Evolutionary conservation across 768 basidiomycete species (phyloP).

Genomic region (Boletus rubescentipes): DNA sequence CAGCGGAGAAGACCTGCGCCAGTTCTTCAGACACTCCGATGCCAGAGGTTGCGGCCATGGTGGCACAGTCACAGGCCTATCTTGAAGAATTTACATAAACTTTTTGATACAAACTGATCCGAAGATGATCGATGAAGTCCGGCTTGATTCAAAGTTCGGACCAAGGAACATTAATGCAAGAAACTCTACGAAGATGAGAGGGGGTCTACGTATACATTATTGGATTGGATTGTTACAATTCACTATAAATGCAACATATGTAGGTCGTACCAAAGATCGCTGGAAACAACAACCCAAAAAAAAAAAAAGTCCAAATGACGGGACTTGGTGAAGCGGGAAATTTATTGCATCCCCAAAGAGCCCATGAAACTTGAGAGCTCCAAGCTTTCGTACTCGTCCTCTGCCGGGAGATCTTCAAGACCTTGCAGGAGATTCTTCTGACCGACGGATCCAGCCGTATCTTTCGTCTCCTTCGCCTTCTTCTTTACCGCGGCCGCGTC

Average conservation of each 20-base stretch:
- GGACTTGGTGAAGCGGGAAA: constrained; percentile 4
- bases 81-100: too few relatives aligned
- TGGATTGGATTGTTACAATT: constrained; percentile 32
- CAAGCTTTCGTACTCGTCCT: constrained; percentile 89
- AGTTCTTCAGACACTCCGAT: constrained; percentile 65
- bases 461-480: constrained; percentile 51
- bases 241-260: constrained; percentile 36
- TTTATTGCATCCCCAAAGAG: constrained; percentile 58
- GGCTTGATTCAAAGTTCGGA: too few relatives aligned
- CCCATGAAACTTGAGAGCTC: constrained; percentile 88
- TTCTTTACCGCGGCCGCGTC: constrained; percentile 56
- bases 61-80: not conserved
- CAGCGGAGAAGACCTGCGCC: constrained; percentile 53
- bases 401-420: constrained; percentile 86
- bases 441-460: constrained; percentile 54
- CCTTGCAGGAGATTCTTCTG: constrained; percentile 88
- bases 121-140: not conserved
- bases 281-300: constrained; percentile 14
- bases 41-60: constrained; percentile 75
- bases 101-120: not conserved
- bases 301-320: constrained; percentile 22
- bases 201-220: constrained; percentile 36
- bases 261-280: constrained; percentile 18
- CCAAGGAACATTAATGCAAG: constrained; percentile 5
- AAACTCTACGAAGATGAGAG: constrained; percentile 14